Percentiles rank a stretch among this genome's conserved stretches.
Evolutionary conservation across 805 yeast genomes (phyloP).

Genomic region (Yarrowia osloensis): DNA sequence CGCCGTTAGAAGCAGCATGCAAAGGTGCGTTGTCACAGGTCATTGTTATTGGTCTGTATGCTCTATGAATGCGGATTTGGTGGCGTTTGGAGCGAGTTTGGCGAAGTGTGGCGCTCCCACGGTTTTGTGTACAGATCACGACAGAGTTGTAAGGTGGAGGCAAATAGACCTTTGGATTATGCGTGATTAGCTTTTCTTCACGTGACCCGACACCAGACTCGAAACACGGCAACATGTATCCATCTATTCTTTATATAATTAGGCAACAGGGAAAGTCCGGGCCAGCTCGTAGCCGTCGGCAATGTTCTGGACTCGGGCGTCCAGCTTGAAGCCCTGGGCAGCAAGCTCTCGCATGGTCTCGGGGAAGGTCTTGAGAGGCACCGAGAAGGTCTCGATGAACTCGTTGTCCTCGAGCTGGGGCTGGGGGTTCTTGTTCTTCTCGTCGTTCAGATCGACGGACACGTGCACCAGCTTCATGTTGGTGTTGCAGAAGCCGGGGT

Average conservation of each 20-base stretch:
- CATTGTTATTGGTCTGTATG: background rate
- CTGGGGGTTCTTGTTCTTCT: constrained; percentile 66
- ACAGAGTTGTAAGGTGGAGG: constrained; percentile 9
- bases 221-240: too few relatives aligned
- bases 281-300: constrained; percentile 79
- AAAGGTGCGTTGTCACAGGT: background rate
- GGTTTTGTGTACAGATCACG: constrained; percentile 12
- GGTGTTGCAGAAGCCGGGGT: constrained; percentile 90
- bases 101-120: constrained; percentile 17
- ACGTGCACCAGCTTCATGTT: constrained; percentile 78
- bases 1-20: background rate
- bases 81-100: background rate
- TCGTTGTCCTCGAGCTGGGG: constrained; percentile 87
- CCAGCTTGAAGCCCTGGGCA: constrained; percentile 71
- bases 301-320: constrained; percentile 83
- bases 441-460: constrained; percentile 67
- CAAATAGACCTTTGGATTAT: constrained; percentile 25
- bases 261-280: constrained; percentile 33
- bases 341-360: constrained; percentile 54
- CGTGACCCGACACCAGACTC: background rate
- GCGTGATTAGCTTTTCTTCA: constrained; percentile 19
- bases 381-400: constrained; percentile 81
- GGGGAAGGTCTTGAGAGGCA: constrained; percentile 60
- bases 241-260: background rate
- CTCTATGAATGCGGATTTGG: background rate